These are phyloP conservation scores for Saccharum spontaneum DNA, from an alignment of 176 grass and related monocot genomes.

Conservation along the genomic window DNA sequence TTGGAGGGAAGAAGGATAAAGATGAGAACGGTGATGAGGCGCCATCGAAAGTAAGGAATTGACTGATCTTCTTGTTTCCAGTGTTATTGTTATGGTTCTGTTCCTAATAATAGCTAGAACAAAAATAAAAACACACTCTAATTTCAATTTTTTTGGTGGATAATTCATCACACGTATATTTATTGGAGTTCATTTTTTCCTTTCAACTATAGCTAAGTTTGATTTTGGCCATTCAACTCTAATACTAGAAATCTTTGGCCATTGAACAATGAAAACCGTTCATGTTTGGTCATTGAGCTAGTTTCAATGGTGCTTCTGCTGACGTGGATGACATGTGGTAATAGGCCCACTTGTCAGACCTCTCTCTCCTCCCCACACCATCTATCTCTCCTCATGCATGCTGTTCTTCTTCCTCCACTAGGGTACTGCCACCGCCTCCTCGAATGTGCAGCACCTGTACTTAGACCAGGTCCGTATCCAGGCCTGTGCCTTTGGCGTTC, in stretches of 20 bases:
- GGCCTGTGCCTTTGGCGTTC: too few relatives aligned
- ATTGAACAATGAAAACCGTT: background rate
- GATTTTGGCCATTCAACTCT: background rate
- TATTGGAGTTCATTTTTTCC: background rate
- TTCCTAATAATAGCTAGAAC: background rate
- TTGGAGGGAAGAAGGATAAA: conserved; percentile 96
- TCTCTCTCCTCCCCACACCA: background rate
- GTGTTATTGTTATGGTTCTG: background rate
- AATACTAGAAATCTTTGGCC: background rate
- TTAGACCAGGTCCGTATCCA: background rate
- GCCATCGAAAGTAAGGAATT: conserved; percentile 69
- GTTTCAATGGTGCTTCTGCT: background rate
- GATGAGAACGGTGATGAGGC: conserved; percentile 72
- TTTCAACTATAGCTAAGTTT: background rate
- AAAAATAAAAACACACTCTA: background rate
- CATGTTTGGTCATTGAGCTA: background rate
- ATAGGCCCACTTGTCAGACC: background rate
- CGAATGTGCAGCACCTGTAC: background rate
- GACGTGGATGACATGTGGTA: background rate
- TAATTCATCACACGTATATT: background rate
- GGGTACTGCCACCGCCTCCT: background rate
- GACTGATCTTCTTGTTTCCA: conserved; percentile 3
- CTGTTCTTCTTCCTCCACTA: background rate
- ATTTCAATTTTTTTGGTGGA: background rate
- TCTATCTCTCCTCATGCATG: background rate